Conservation (phyloP, 2,329 filamentous ascomycete species). For the Plenodomus biglobosus region DNA sequence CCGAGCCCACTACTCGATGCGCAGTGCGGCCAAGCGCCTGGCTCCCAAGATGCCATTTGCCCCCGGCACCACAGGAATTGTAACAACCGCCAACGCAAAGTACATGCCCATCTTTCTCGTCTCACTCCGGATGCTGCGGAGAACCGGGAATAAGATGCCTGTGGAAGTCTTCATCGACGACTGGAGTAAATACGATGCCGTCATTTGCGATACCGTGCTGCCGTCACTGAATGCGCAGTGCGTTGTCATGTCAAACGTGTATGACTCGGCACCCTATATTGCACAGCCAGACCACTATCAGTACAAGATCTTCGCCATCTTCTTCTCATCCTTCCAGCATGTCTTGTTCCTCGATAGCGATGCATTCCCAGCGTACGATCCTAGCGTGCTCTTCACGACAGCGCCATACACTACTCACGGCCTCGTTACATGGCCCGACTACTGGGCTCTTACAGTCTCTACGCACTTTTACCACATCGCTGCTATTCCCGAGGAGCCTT, state of each 20-base stretch:
- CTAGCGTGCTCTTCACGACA: conserved; percentile 51
- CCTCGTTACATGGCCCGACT: conserved; percentile 61
- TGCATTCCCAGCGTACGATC: conserved; percentile 54
- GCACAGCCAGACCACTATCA: conserved; percentile 47
- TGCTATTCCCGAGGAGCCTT: conserved; percentile 34
- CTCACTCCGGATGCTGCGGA: conserved; percentile 56
- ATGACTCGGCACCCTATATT: conserved; percentile 14
- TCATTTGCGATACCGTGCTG: conserved; percentile 44
- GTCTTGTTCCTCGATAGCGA: conserved; percentile 62
- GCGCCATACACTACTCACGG: conserved; percentile 57
- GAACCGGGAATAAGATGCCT: conserved; percentile 53
- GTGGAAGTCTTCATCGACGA: conserved; percentile 49
- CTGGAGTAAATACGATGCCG: conserved; percentile 41
- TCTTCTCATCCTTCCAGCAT: conserved; percentile 62
- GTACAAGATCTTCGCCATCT: conserved; percentile 59
- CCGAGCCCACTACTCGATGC: conserved; percentile 25
- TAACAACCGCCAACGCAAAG: conserved; percentile 53
- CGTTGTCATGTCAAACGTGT: conserved; percentile 35
- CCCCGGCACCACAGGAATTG: conserved; percentile 51
- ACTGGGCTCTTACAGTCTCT: conserved; percentile 50
- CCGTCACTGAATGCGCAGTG: conserved; percentile 46
- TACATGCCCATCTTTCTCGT: conserved; percentile 56
- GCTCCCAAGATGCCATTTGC: conserved; percentile 42
- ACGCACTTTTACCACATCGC: conserved; percentile 52
- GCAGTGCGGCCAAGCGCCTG: conserved; percentile 15